phyloP scores from a whole-genome alignment of 1,284 basidiomycete species.

The Pyrrhoderma lamaoense region DNA sequence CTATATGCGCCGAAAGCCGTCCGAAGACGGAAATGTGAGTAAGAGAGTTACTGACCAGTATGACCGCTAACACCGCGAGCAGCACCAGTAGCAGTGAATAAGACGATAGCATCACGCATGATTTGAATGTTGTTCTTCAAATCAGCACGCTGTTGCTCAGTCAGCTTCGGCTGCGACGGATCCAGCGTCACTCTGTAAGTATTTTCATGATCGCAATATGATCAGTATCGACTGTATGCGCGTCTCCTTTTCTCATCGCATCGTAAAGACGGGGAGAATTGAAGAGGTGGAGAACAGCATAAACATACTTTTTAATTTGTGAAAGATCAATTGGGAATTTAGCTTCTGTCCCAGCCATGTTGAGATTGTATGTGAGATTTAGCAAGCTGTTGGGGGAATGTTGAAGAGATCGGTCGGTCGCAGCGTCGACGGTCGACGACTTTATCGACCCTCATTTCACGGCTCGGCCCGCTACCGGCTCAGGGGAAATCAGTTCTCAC shows the following conservation, averaged over 20 bases:
- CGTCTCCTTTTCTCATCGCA: too few species aligned
- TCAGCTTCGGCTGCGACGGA: slow-evolving; percentile 54
- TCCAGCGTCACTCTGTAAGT: slow-evolving; percentile 57
- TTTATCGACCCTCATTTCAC: slow-evolving; percentile 16
- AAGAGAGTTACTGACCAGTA: slow-evolving; percentile 43
- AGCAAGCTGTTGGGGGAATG: too few species aligned
- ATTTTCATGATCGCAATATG: slow-evolving; percentile 14
- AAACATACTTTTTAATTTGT: slow-evolving; percentile 58
- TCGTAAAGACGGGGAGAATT: too few species aligned
- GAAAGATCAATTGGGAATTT: slow-evolving; percentile 71
- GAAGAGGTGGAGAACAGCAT: background rate
- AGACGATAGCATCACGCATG: slow-evolving; percentile 73
- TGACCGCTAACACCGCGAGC: slow-evolving; percentile 79
- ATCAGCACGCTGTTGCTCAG: slow-evolving; percentile 48
- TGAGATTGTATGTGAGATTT: too few species aligned
- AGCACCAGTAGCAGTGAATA: slow-evolving; percentile 76
- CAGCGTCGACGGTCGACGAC: too few species aligned
- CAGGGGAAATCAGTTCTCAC: slow-evolving; percentile 1
- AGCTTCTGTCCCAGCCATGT: slow-evolving; percentile 34
- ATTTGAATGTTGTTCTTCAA: slow-evolving; percentile 67
- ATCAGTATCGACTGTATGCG: background rate
- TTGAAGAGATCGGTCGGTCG: too few species aligned
- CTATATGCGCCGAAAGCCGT: slow-evolving; percentile 7
- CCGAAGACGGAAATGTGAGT: background rate
- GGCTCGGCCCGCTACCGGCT: slow-evolving; percentile 1